Base-by-base conservation (phyloP, 257 asterid species). In the Anisodus tanguticus region DNA sequence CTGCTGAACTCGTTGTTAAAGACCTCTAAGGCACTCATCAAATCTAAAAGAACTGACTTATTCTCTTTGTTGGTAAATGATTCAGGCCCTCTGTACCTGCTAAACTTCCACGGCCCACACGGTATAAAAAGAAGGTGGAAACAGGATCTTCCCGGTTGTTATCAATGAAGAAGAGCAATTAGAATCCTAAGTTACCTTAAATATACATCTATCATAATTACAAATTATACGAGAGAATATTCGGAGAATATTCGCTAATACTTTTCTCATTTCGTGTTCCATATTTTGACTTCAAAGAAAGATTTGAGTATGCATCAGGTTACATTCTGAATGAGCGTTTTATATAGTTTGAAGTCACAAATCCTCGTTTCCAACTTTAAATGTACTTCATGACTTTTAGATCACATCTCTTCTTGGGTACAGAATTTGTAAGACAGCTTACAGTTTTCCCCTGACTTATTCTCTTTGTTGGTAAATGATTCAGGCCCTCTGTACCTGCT, bases 71-170 rank as follows among this genome's bases (percentile, higher is more conserved):
- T 87, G 86, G 79, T 80, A 58, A 82, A 11, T 89, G 79, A 84
- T 64, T 87, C 94, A 94, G 95, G 89, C 80, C 86, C 22, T 62
- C 54, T 8, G 80, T 86, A 80, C 88, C 92, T 59, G 85, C 82
- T 55, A 90, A 93, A 90, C 82, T 90, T 88, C 96, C 94, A 8
- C 92, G 91, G 86, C 95, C 94, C 64, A 91, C 93, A 54, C 87
- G n/a, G n/a, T n/a, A n/a, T n/a, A n/a, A 69, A 51, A 93, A 91
- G 89, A 92, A 83, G 69, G 82, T 83, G 4, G 91, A 79, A 66
- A 71, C 89, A 76, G 94, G 94, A 87, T 82, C 94, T 84, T 89
- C 95, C 74, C 90, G 83, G 45, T 58, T 60, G 83, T 85, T 93
- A 69, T 41, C 78, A 69, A 68, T 91, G 69, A 87, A 86, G 89